phyloP scores from a whole-genome alignment of 2,329 filamentous ascomycete species.

The Ophiostoma australiae region DNA sequence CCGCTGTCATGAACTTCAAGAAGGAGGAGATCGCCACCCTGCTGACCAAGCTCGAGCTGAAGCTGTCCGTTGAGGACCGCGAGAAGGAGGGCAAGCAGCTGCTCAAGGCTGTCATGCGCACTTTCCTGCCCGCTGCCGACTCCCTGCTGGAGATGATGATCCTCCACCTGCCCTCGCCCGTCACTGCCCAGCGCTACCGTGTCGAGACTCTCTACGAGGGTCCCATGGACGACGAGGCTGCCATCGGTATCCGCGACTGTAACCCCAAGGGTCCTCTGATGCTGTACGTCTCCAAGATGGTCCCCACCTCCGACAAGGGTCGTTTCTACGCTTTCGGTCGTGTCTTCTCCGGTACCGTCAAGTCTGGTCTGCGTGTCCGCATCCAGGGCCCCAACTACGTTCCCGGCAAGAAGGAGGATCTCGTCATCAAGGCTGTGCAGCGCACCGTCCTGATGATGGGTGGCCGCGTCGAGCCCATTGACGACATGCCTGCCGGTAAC shows the following conservation, averaged over 20 bases:
- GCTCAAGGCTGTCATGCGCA: constrained; percentile 92
- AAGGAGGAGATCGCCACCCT: constrained; percentile 81
- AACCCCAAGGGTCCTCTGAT: constrained; percentile 97
- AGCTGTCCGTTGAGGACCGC: constrained; percentile 79
- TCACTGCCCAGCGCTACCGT: constrained; percentile 96
- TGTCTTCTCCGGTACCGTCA: constrained; percentile 99
- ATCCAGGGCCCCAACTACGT: constrained; percentile 99
- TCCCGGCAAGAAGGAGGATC: constrained; percentile 96
- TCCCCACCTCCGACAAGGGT: constrained; percentile 98
- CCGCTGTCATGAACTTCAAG: constrained; percentile 96
- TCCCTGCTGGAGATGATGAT: constrained; percentile 99
- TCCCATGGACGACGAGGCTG: constrained; percentile 84
- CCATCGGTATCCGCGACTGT: constrained; percentile 97
- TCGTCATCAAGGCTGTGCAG: constrained; percentile 99
- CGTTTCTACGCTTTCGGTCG: constrained; percentile 99
- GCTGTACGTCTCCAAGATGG: constrained; percentile 99
- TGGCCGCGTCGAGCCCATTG: constrained; percentile 94
- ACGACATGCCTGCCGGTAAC: constrained; percentile 98
- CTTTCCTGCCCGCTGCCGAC: constrained; percentile 97
- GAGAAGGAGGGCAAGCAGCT: constrained; percentile 96
- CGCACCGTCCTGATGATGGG: constrained; percentile 99
- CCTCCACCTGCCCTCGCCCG: constrained; percentile 93
- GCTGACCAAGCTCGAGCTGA: constrained; percentile 89
- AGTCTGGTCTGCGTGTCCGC: constrained; percentile 97
- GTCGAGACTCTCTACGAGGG: constrained; percentile 98